Percentiles rank a stretch among this genome's conserved stretches.
Evolutionary conservation across 2,329 filamentous ascomycete genomes (phyloP).

Genomic region (Anthostomella pinea): DNA sequence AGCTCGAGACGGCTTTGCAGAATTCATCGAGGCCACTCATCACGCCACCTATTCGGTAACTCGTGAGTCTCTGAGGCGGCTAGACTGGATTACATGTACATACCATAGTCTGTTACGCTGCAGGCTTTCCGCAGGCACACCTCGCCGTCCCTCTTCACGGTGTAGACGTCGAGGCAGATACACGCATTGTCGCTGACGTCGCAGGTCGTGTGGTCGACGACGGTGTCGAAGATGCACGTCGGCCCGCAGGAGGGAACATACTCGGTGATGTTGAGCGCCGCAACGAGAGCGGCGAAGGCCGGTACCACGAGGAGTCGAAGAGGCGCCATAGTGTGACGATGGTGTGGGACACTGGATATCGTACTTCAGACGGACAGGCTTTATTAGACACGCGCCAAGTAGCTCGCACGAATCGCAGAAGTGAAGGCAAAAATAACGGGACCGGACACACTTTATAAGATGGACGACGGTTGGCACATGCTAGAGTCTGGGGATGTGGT

Average conservation of each 20-base stretch:
- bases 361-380: neutral
- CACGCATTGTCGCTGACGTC: constrained; percentile 23
- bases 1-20: too few species aligned
- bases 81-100: too few species aligned
- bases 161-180: constrained; percentile 27
- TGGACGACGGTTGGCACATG: neutral
- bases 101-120: constrained; percentile 28
- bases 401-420: too few species aligned
- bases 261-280: constrained; percentile 25
- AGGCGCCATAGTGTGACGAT: constrained; percentile 24
- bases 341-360: neutral
- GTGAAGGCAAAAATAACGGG: too few species aligned
- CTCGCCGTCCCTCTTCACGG: constrained; percentile 28
- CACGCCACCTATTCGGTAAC: too few species aligned
- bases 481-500: too few species aligned
- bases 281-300: constrained; percentile 21
- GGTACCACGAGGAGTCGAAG: constrained; percentile 23
- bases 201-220: constrained; percentile 26
- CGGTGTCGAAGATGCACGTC: constrained; percentile 21
- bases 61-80: too few species aligned
- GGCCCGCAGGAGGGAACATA: constrained; percentile 27
- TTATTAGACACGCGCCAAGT: neutral
- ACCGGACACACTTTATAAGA: too few species aligned
- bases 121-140: constrained; percentile 27
- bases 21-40: too few species aligned